Evolutionary conservation across 2,329 filamentous ascomycete species (phyloP), one percentile per base, ranked within the genome.

Genomic region (Colletotrichum lupini): DNA sequence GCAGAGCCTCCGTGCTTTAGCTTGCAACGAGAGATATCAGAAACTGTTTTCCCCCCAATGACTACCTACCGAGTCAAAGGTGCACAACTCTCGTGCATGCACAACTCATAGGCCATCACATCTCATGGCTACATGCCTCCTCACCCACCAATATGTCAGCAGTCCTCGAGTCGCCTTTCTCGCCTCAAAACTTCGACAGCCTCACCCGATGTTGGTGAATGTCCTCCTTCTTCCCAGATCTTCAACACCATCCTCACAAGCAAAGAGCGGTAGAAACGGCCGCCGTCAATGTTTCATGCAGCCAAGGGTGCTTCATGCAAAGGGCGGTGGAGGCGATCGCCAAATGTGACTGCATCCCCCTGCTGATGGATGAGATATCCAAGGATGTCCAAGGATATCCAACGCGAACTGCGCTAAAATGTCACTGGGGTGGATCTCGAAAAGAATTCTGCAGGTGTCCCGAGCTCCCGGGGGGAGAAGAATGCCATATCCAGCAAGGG

Each of bases 251-350:
- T 22, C 42, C 56, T 68, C 52, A 49, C 32, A 49, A 42, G 42
- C 55, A 46, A 67, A 71, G 49, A 57, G 63, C 56, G 63, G 56
- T 37, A 67, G 58, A 12, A 57, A 63, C 14, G 22, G 65, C 64
- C 66, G 70, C 62, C 70, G 59, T 64, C 70, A 46, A 69, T 65
- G 70, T 73, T 73, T 73, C 70, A 73, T 69, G 66, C 70, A 35
- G 60, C 66, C 70, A 71, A 67, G 68, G 42, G 52, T 62, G 37
- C 28, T 22, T 22, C 52, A 60, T 26, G 46, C 68, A 69, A 55
- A 60, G 52, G 59, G 66, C 60, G 66, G 70, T 73, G 70, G 70
- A 73, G 67, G 59, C 70, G 70, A 73, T 73, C 70, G 70, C 70
- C 66, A 55, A 64, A 72, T 69, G 59, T 55, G 59, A 59, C 30